Conservation (phyloP, 2,329 filamentous ascomycete genomes). For the Rutstroemia sydowiana region DNA sequence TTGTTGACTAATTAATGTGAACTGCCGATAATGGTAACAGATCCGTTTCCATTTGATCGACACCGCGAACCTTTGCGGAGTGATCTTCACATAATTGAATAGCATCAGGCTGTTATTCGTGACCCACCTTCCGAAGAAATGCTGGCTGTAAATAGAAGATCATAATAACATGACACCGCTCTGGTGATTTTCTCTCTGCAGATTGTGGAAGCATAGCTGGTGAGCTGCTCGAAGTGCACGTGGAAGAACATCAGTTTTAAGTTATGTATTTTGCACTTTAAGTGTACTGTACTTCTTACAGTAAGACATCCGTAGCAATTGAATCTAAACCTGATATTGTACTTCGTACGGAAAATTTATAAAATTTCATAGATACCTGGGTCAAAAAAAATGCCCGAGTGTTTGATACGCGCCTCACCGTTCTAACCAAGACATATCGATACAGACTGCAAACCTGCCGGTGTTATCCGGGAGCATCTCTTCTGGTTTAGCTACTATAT, state of each 20-base stretch:
- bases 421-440: constrained; percentile 1
- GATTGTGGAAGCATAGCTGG: background rate
- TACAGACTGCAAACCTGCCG: background rate
- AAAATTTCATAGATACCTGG: background rate
- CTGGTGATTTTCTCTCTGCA: background rate
- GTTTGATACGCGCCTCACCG: background rate
- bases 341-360: background rate
- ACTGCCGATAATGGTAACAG: constrained; percentile 5
- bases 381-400: background rate
- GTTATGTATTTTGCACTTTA: background rate
- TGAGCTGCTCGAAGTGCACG: background rate
- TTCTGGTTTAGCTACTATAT: too few species aligned
- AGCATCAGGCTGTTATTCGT: background rate
- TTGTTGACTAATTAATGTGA: constrained; percentile 7
- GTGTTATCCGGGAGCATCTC: background rate
- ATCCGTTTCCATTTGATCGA: constrained; percentile 1
- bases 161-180: constrained; percentile 5
- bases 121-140: background rate
- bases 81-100: constrained; percentile 1
- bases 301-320: constrained; percentile 9
- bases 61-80: constrained; percentile 6
- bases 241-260: background rate
- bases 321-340: background rate
- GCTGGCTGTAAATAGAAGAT: background rate
- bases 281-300: background rate